These are phyloP conservation scores for Calocera viscosa DNA, from an alignment of 768 basidiomycete species.

Conservation along the genomic window DNA sequence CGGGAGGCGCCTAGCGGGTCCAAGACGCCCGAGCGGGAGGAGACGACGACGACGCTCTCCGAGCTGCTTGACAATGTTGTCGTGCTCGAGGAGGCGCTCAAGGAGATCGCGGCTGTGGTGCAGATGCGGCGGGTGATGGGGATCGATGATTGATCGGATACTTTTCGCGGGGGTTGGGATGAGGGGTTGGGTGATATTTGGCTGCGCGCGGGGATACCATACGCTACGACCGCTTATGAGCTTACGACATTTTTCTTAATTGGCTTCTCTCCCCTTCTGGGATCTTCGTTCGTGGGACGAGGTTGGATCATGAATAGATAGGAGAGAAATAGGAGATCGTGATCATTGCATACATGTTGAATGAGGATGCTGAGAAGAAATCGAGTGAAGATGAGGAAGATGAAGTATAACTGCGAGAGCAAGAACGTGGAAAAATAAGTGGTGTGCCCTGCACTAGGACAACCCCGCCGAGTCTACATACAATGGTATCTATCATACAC, in stretches of 20 bases:
- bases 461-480: background rate
- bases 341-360: constrained; percentile 1
- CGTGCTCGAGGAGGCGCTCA: constrained; percentile 86
- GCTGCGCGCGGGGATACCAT: background rate
- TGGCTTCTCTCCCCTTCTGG: background rate
- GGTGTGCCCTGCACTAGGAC: too few relatives aligned
- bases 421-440: too few relatives aligned
- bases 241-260: background rate
- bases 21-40: constrained; percentile 21
- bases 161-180: constrained; percentile 10
- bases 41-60: constrained; percentile 45
- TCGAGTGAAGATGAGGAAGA: background rate
- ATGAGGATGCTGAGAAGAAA: background rate
- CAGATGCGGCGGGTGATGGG: constrained; percentile 73
- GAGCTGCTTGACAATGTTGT: constrained; percentile 86
- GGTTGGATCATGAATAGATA: background rate
- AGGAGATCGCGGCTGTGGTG: constrained; percentile 77
- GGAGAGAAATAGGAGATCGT: background rate
- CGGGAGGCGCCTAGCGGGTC: constrained; percentile 16
- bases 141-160: constrained; percentile 41
- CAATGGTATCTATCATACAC: background rate
- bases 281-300: background rate
- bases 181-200: background rate
- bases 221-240: background rate
- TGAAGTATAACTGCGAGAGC: background rate